Evolutionary conservation across 345 rosid genomes (phyloP).

Genomic region (Eucalyptus brandiana): DNA sequence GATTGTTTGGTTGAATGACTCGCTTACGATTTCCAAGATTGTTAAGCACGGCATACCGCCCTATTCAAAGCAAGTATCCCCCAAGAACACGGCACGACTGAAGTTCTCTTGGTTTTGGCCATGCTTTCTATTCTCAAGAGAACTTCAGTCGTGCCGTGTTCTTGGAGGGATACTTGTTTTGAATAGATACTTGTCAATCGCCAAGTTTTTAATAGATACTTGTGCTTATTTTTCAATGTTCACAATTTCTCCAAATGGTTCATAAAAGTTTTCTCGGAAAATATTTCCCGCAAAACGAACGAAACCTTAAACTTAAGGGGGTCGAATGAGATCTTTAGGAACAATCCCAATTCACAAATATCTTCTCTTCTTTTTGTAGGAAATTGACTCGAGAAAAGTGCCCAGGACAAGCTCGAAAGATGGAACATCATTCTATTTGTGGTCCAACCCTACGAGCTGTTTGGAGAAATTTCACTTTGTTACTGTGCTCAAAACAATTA

Average conservation of each 20-base stretch:
- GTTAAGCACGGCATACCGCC: neutral
- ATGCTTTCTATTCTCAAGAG: too few species aligned
- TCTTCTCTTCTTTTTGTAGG: neutral
- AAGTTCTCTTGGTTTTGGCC: neutral
- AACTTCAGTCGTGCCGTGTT: too few species aligned
- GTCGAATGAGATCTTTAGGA: neutral
- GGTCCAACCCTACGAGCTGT: neutral
- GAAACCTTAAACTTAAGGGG: neutral
- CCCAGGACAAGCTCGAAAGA: neutral
- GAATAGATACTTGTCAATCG: too few species aligned
- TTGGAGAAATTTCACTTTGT: neutral
- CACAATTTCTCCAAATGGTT: too few species aligned
- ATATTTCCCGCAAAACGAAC: fast-evolving
- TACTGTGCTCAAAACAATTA: neutral
- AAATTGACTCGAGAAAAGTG: neutral
- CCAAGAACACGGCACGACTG: neutral
- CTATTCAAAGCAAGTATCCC: neutral
- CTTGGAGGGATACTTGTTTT: too few species aligned
- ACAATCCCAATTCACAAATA: neutral
- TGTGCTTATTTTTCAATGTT: too few species aligned
- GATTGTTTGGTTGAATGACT: neutral
- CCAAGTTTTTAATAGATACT: too few species aligned
- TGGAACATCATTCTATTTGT: neutral
- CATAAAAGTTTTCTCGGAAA: too few species aligned
- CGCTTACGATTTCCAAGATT: neutral